A percentile compares a stretch with the other conserved stretches of the same genome.
Evolutionary conservation across 1,284 basidiomycete genomes (phyloP).

Genomic region (Ceratobasidium sp.): DNA sequence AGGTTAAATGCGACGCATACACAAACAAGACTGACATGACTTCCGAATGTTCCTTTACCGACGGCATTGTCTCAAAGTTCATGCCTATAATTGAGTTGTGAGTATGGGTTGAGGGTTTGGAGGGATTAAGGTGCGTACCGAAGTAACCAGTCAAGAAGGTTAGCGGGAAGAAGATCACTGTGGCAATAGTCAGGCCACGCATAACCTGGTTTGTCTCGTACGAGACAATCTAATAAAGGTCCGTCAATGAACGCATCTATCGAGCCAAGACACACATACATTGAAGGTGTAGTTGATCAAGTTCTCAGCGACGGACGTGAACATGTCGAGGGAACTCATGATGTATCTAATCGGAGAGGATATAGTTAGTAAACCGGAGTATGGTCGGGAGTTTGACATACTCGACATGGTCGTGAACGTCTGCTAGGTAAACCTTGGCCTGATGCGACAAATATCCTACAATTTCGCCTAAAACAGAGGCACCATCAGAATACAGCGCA

Average conservation of each 20-base stretch:
- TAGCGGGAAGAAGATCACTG: slow-evolving; percentile 75
- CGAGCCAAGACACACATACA: slow-evolving; percentile 53
- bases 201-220: slow-evolving; percentile 78
- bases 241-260: neutral
- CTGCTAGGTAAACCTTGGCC: slow-evolving; percentile 73
- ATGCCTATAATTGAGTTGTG: slow-evolving; percentile 59
- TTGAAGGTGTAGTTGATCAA: slow-evolving; percentile 76
- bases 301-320: slow-evolving; percentile 73
- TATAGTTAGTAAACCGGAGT: neutral
- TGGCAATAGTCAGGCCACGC: slow-evolving; percentile 70
- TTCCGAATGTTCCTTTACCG: slow-evolving; percentile 35
- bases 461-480: slow-evolving; percentile 50
- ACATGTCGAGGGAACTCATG: slow-evolving; percentile 73
- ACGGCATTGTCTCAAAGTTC: slow-evolving; percentile 69
- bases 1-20: neutral
- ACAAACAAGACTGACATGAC: neutral
- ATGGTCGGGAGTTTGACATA: slow-evolving; percentile 53
- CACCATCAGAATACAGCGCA: neutral
- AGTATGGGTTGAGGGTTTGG: slow-evolving; percentile 12
- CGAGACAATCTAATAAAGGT: slow-evolving; percentile 57
- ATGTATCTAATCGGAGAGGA: slow-evolving; percentile 58
- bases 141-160: slow-evolving; percentile 79
- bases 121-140: slow-evolving; percentile 49
- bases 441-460: slow-evolving; percentile 74
- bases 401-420: slow-evolving; percentile 76